phyloP scores from a whole-genome alignment of 805 yeast species.

The Tetrapisispora taiwanensis region DNA sequence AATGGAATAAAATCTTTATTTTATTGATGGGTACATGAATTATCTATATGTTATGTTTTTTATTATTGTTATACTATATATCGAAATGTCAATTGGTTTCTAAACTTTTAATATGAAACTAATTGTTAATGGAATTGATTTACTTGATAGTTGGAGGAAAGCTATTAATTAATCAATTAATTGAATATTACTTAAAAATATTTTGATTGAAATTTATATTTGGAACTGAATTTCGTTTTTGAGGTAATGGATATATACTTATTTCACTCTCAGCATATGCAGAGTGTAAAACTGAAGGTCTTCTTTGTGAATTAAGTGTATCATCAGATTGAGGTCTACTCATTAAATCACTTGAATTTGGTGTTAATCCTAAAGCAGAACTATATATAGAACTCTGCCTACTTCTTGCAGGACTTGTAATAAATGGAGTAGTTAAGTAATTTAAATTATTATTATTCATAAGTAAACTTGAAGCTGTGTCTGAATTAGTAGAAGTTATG shows the following conservation, averaged over 20 bases:
- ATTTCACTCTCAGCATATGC: neutral
- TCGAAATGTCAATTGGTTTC: neutral
- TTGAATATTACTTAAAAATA: neutral
- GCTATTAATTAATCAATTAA: neutral
- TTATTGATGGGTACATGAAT: neutral
- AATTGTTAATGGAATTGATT: neutral
- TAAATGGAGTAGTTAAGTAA: neutral
- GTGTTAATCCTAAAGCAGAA: neutral
- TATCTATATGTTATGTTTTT: too few species aligned
- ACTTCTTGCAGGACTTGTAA: neutral
- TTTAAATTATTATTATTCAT: neutral
- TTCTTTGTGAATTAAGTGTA: neutral
- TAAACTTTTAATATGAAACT: neutral
- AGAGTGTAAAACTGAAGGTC: conserved; percentile 2
- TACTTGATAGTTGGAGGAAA: too few species aligned
- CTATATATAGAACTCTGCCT: neutral
- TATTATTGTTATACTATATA: neutral
- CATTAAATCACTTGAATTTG: neutral
- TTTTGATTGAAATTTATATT: neutral
- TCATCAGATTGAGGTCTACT: conserved; percentile 2
- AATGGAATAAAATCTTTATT: too few species aligned
- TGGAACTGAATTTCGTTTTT: neutral
- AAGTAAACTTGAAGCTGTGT: neutral
- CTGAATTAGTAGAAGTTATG: neutral
- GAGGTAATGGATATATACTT: neutral